Conservation (phyloP, 2,329 filamentous ascomycete genomes). For the Myotisia sp. region DNA sequence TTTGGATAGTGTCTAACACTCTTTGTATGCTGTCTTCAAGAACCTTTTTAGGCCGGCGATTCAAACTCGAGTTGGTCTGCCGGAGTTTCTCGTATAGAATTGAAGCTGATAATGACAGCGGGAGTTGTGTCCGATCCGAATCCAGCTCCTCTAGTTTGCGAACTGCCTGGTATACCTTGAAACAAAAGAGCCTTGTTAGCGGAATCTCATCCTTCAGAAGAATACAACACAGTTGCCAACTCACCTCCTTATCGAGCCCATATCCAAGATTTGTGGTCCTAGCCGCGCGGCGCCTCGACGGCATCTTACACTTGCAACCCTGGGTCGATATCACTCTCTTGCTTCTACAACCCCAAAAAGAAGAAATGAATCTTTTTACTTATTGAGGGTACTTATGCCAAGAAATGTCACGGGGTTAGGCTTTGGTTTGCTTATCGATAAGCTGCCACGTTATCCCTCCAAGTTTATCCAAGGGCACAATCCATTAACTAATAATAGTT, state of each 20-base stretch:
- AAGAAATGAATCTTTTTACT: too few relatives aligned
- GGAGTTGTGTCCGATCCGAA: constrained; percentile 34
- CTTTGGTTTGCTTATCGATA: constrained; percentile 5
- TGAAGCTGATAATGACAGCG: constrained; percentile 41
- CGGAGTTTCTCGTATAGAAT: constrained; percentile 68
- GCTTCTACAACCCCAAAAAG: not conserved
- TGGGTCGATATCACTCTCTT: not conserved
- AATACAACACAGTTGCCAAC: not conserved
- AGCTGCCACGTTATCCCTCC: too few relatives aligned
- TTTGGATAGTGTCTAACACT: constrained; percentile 57
- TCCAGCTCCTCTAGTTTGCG: constrained; percentile 60
- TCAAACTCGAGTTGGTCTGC: constrained; percentile 71
- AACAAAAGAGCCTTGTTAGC: too few relatives aligned
- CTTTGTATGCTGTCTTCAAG: constrained; percentile 77
- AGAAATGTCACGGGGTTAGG: too few relatives aligned
- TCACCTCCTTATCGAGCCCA: constrained; percentile 50
- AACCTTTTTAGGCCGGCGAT: constrained; percentile 63
- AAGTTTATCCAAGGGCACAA: too few relatives aligned
- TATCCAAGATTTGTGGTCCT: constrained; percentile 36
- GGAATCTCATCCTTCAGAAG: too few relatives aligned
- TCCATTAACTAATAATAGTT: too few relatives aligned
- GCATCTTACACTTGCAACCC: constrained; percentile 21
- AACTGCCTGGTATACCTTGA: constrained; percentile 59
- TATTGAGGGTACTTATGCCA: too few relatives aligned
- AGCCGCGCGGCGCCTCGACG: constrained; percentile 26